Percentiles rank a stretch among this genome's conserved stretches.
phyloP scores from a whole-genome alignment of 495 filamentous ascomycete genomes.

The Alectoria sarmentosa region DNA sequence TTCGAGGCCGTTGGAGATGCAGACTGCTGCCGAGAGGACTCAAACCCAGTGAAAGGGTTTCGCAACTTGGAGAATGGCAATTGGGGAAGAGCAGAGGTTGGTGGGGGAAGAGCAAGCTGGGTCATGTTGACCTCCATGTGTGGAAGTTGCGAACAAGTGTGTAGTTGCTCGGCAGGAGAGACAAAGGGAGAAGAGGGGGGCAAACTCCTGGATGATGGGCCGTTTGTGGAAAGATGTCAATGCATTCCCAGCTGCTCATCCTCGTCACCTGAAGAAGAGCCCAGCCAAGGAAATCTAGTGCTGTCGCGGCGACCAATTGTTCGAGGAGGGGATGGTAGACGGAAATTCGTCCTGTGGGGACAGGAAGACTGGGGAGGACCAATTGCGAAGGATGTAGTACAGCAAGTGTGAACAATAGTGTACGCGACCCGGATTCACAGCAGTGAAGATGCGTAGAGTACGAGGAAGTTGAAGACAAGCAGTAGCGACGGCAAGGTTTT shows the following conservation, averaged over 20 bases:
- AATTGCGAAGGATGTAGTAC: background rate
- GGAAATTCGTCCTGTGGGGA: background rate
- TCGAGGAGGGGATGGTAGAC: background rate
- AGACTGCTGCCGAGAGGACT: constrained; percentile 37
- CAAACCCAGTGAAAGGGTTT: constrained; percentile 46
- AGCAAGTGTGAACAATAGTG: background rate
- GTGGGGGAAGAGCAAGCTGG: constrained; percentile 51
- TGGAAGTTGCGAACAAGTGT: background rate
- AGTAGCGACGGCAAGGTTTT: background rate
- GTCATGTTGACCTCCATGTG: constrained; percentile 15
- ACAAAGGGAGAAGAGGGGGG: background rate
- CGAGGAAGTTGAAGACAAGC: background rate
- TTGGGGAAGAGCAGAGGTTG: constrained; percentile 58
- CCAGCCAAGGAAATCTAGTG: background rate
- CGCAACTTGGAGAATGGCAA: constrained; percentile 65
- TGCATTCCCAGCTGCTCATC: background rate
- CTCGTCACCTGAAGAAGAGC: background rate
- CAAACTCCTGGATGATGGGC: background rate
- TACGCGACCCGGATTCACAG: background rate
- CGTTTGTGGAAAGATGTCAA: background rate
- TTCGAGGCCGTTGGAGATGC: constrained; percentile 44
- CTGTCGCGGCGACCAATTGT: background rate
- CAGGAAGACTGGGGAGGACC: background rate
- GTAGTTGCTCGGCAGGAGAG: background rate
- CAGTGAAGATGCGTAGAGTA: background rate